phyloP scores from a whole-genome alignment of 257 asterid species.

The Solanum microdontum region DNA sequence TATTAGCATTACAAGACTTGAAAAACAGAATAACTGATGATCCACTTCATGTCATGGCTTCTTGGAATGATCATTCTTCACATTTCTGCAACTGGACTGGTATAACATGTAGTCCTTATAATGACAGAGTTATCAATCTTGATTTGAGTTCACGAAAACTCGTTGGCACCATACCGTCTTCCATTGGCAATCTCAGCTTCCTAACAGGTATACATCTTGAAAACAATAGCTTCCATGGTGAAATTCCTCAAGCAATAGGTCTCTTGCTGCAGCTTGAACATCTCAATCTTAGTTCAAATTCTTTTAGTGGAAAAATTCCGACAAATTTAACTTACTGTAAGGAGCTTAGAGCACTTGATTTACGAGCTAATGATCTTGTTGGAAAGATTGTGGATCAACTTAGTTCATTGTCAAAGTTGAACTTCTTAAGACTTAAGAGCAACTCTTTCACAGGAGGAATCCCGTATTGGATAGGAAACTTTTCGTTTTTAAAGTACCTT shows the following conservation, averaged over 20 bases:
- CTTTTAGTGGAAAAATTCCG: constrained; percentile 4
- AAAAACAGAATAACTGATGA: background rate
- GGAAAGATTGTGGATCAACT: constrained; percentile 7
- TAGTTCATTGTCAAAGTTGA: background rate
- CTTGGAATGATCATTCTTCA: constrained; percentile 5
- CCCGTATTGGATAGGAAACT: constrained; percentile 9
- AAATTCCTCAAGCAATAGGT: constrained; percentile 17
- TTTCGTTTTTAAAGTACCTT: background rate
- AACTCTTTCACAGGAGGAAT: constrained; percentile 12
- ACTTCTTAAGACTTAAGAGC: background rate
- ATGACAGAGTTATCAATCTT: constrained; percentile 3
- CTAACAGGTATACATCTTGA: background rate
- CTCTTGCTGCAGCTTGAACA: constrained; percentile 1
- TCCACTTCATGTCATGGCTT: background rate
- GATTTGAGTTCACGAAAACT: background rate
- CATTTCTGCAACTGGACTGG: constrained; percentile 18
- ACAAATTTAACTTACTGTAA: constrained; percentile 5
- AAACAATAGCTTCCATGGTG: constrained; percentile 7
- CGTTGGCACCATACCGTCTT: constrained; percentile 4
- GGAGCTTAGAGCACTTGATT: constrained; percentile 9
- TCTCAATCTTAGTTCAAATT: constrained; percentile 8
- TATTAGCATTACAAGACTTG: background rate
- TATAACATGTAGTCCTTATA: background rate
- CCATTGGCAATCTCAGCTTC: constrained; percentile 10
- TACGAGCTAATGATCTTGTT: background rate